Conservation (phyloP, 2,329 filamentous ascomycete species). For the Alternaria sp. region DNA sequence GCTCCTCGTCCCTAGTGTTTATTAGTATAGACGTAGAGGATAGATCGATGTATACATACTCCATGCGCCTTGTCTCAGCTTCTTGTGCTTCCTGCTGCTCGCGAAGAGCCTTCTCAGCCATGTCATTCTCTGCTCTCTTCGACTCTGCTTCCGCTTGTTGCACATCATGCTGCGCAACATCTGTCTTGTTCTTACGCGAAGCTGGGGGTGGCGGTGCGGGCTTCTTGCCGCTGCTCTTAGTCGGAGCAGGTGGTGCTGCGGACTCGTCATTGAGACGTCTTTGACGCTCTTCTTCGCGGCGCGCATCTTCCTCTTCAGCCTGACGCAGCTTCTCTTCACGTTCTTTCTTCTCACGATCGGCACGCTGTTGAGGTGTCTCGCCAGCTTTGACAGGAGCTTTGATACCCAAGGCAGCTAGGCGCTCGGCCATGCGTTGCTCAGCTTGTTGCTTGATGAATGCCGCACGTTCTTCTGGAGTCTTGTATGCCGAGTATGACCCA, state of each 20-base stretch:
- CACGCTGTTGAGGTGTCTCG: conserved; percentile 82
- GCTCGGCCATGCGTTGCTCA: conserved; percentile 95
- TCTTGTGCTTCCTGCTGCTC: conserved; percentile 80
- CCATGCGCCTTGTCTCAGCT: conserved; percentile 75
- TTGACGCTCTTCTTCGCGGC: conserved; percentile 86
- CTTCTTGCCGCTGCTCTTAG: conserved; percentile 54
- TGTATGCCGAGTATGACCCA: conserved; percentile 81
- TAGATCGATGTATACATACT: conserved; percentile 69
- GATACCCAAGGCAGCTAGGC: conserved; percentile 90
- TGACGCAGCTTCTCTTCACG: conserved; percentile 85
- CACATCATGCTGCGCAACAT: conserved; percentile 65
- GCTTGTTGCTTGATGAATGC: conserved; percentile 98
- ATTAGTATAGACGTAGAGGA: conserved; percentile 24
- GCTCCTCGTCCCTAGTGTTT: conserved; percentile 71
- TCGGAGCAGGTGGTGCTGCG: conserved; percentile 64
- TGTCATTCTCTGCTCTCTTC: conserved; percentile 66
- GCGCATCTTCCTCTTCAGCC: conserved; percentile 93
- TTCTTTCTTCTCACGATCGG: conserved; percentile 87
- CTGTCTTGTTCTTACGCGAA: conserved; percentile 72
- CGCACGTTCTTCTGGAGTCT: conserved; percentile 90
- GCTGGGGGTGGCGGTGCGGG: conserved; percentile 75
- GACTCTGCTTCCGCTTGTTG: conserved; percentile 61
- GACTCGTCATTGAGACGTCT: conserved; percentile 82
- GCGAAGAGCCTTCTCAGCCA: conserved; percentile 63
- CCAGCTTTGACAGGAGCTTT: conserved; percentile 80